Evolutionary conservation across 441 rosid species (phyloP).

Genomic region (Pelargonium citronellum): DNA sequence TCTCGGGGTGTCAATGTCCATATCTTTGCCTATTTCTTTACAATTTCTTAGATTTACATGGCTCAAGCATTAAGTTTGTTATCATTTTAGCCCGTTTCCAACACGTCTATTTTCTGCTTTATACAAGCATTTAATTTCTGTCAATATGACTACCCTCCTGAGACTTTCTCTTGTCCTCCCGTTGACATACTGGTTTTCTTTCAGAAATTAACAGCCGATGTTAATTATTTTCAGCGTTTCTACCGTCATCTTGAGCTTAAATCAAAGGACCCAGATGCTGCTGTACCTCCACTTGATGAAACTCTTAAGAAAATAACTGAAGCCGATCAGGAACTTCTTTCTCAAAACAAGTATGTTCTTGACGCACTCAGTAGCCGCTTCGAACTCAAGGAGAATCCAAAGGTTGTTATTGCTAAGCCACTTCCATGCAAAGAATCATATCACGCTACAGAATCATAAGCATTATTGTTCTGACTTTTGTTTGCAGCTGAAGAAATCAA

Average conservation of each 20-base stretch:
- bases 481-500: conserved; percentile 65
- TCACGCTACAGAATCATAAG: conserved; percentile 15
- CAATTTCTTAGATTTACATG: neutral
- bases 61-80: neutral
- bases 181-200: conserved; percentile 5
- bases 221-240: conserved; percentile 54
- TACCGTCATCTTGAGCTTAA: conserved; percentile 70
- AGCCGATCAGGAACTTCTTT: conserved; percentile 57
- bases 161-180: neutral
- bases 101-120: neutral
- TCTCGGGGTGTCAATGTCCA: neutral
- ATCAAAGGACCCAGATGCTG: conserved; percentile 60
- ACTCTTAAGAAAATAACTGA: conserved; percentile 64
- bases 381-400: conserved; percentile 74
- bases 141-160: neutral
- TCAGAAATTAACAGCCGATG: conserved; percentile 20
- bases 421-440: conserved; percentile 4
- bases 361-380: conserved; percentile 47
- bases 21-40: too few relatives aligned
- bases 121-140: neutral
- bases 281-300: conserved; percentile 72
- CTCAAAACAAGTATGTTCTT: conserved; percentile 41
- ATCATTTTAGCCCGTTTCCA: neutral
- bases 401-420: conserved; percentile 35
- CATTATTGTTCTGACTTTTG: conserved; percentile 4